A percentile compares a stretch with the other conserved stretches of the same genome.
Evolutionary conservation across 371 early-diverging fungal species (phyloP).

Genomic region (Paraphysoderma sedebokerense): DNA sequence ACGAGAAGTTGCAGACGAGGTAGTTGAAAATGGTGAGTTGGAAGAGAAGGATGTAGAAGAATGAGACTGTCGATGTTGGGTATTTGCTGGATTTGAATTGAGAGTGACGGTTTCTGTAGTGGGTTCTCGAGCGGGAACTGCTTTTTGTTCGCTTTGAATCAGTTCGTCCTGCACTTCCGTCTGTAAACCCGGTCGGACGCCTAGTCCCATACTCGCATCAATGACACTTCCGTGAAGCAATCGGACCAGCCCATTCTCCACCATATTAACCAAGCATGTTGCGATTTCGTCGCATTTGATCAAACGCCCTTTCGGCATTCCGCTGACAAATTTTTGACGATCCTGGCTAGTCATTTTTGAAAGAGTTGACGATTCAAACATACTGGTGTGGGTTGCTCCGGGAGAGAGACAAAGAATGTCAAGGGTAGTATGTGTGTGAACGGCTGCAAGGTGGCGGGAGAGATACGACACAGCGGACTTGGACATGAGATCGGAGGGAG

Average conservation of each 20-base stretch:
- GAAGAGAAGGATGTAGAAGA: too few species aligned
- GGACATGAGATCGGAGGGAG: neutral
- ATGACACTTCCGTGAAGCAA: neutral
- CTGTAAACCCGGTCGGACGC: neutral
- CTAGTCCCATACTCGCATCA: neutral
- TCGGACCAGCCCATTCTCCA: neutral
- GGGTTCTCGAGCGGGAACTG: too few species aligned
- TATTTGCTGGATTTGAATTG: too few species aligned
- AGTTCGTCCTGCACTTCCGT: too few species aligned
- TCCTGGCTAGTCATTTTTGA: neutral
- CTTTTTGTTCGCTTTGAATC: too few species aligned
- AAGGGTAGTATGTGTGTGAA: neutral
- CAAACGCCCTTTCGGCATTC: neutral
- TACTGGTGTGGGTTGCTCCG: neutral
- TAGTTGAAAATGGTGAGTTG: too few species aligned
- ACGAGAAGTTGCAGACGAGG: too few species aligned
- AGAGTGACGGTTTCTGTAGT: too few species aligned
- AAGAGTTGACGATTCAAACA: neutral
- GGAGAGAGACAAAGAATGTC: neutral
- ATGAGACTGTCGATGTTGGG: too few species aligned
- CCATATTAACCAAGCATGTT: neutral
- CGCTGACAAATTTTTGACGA: neutral
- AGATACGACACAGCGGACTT: neutral
- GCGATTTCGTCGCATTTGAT: neutral
- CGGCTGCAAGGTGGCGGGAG: neutral